Percentiles rank a stretch among this genome's conserved stretches.
Conservation (phyloP, 306 rosid genomes). For the Styphnolobium japonicum region DNA sequence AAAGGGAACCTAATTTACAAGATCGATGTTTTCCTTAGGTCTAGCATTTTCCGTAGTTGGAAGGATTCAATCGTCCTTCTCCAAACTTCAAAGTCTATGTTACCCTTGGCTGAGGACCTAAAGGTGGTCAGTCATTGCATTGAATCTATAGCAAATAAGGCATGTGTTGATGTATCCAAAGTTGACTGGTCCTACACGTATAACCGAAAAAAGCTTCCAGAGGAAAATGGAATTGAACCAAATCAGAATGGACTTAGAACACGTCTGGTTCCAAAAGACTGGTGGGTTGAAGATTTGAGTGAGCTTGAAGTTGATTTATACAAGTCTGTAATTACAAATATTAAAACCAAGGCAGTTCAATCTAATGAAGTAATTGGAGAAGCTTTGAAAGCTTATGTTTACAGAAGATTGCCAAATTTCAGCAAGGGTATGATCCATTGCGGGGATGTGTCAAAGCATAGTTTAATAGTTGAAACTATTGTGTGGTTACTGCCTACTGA, state of each 20-base stretch:
- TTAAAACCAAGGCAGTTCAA: conserved; percentile 53
- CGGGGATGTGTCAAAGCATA: conserved; percentile 56
- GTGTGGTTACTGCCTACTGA: conserved; percentile 75
- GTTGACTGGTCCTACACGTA: conserved; percentile 96
- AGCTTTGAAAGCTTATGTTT: conserved; percentile 87
- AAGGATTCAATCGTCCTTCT: conserved; percentile 96
- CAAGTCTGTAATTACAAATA: conserved; percentile 54
- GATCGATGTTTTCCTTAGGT: conserved; percentile 86
- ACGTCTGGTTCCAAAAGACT: conserved; percentile 80
- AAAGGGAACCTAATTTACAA: conserved; percentile 94
- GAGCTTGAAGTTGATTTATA: conserved; percentile 88
- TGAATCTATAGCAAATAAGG: conserved; percentile 75
- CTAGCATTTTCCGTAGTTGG: conserved; percentile 95
- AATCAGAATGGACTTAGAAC: conserved; percentile 59
- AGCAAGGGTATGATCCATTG: conserved; percentile 70
- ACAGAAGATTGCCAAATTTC: conserved; percentile 76
- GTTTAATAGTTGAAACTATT: conserved; percentile 55
- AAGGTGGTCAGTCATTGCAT: conserved; percentile 72
- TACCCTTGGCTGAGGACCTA: conserved; percentile 67
- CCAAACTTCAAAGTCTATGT: conserved; percentile 69
- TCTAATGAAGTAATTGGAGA: conserved; percentile 82
- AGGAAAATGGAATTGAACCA: conserved; percentile 68
- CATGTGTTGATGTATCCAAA: conserved; percentile 70
- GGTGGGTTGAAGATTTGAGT: conserved; percentile 98
- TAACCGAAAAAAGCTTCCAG: conserved; percentile 78